Conservation (phyloP, 1,139 yeast genomes). For the Chernovozyma sophiae-reginae region DNA sequence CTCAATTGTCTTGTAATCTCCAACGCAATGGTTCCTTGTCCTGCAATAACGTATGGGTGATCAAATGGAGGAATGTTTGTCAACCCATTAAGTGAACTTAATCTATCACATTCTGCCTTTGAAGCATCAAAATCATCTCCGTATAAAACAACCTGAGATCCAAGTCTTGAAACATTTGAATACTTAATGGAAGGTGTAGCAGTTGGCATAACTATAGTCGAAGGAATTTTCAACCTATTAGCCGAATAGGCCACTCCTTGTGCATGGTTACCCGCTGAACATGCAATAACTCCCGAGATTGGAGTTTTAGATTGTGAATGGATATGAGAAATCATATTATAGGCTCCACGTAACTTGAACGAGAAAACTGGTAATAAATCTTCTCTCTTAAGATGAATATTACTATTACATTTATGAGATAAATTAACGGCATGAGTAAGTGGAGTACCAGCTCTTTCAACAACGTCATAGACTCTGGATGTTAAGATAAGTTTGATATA, state of each 20-base stretch:
- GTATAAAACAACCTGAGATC: slow-evolving; percentile 86
- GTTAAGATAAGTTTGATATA: slow-evolving; percentile 85
- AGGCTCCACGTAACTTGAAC: slow-evolving; percentile 95
- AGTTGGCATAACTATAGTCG: slow-evolving; percentile 97
- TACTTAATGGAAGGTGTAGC: slow-evolving; percentile 95
- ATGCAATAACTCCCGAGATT: slow-evolving; percentile 89
- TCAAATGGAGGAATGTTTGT: slow-evolving; percentile 95
- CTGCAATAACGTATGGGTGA: slow-evolving; percentile 98
- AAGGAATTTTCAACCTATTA: slow-evolving; percentile 75
- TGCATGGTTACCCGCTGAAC: slow-evolving; percentile 98
- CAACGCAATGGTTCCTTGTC: slow-evolving; percentile 96
- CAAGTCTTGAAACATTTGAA: slow-evolving; percentile 84
- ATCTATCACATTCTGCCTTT: slow-evolving; percentile 77
- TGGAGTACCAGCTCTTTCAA: slow-evolving; percentile 76
- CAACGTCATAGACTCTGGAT: slow-evolving; percentile 90
- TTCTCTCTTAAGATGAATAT: slow-evolving; percentile 79
- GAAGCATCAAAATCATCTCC: slow-evolving; percentile 96
- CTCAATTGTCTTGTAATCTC: slow-evolving; percentile 86
- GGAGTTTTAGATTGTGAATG: slow-evolving; percentile 54
- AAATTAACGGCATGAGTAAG: slow-evolving; percentile 71
- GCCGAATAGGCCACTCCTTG: slow-evolving; percentile 98
- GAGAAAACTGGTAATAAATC: slow-evolving; percentile 93
- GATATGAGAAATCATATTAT: slow-evolving; percentile 90
- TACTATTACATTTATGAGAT: slow-evolving; percentile 68
- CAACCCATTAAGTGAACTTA: slow-evolving; percentile 64